Base-by-base conservation (phyloP, 768 basidiomycete species). In the Lactifluus piperatus region DNA sequence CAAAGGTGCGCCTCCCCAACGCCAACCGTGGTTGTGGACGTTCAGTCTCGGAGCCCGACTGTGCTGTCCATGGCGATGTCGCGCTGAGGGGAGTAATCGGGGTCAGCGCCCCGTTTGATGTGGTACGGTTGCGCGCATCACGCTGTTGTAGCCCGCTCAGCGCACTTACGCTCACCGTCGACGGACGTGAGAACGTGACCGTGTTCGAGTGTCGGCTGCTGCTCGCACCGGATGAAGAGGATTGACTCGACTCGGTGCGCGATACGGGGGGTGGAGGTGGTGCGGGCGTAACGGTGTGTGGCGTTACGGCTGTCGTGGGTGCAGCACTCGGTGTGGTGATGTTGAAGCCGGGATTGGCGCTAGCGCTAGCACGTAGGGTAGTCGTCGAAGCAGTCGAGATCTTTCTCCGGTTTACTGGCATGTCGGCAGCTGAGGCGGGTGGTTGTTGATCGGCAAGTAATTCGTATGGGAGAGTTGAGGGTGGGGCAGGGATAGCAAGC, bases 131-230 rank as follows among this genome's bases (percentile, higher is more conserved):
- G 56, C 75, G 71, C 27, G 54, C 71, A 60, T 78, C 74, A 57
- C 81, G 82, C 66, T 79, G 77, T 62, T 83, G 80, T 27, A 88
- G 70, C 13, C 79, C 82, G 43, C 68, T 77, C 34, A 85, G 69
- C 43, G 82, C 74, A 29, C 77, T 77, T 10, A 84, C 74, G 3
- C 81, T 79, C 41, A 78, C 75, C 6, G 77, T 77, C 26, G 79
- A 74, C 0, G 86, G 82, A 1, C 82, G 79, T 5, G 86, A 87
- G 68, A 88, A 86, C 3, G 83, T 84, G 5, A 83, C 80, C 54
- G 75, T 76, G 43, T 69, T 72, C 20, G 59, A 56, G 18, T 41
- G 49, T 18, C 49, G 50, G 16, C 36, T 51, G 29, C 76, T 76
- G 20, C 78, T 72, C n/a, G 46, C 32, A 24, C 39, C 27, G 0